These are phyloP conservation scores for Fraxinus velutina DNA, from an alignment of 305 asterid genomes.

Conservation along the genomic window DNA sequence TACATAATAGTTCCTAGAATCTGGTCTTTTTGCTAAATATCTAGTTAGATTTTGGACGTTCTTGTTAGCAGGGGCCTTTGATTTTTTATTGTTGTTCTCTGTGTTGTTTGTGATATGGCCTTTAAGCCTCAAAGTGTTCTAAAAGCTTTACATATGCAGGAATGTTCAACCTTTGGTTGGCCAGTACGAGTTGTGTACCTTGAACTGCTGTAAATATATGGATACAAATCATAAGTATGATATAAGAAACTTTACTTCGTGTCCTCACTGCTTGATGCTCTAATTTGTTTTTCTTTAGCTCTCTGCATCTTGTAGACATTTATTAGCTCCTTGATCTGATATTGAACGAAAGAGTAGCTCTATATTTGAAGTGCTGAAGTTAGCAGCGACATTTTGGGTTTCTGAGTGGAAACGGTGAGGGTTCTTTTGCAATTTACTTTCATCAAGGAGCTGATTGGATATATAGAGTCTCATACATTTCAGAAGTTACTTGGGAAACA, in stretches of 20 bases:
- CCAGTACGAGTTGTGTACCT: constrained; percentile 18
- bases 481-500: not conserved
- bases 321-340: not conserved
- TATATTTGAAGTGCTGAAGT: not conserved
- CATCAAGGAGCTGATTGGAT: not conserved
- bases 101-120: constrained; percentile 25
- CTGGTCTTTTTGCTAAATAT: constrained; percentile 1
- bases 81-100: constrained; percentile 2
- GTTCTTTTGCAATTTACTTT: not conserved
- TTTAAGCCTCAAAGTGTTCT: constrained; percentile 16
- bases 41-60: constrained; percentile 22
- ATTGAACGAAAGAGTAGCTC: not conserved
- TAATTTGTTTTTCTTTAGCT: not conserved
- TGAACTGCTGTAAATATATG: constrained; percentile 42
- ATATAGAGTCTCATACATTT: not conserved
- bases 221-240: constrained; percentile 13
- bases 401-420: not conserved
- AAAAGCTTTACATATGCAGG: constrained; percentile 15
- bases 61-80: constrained; percentile 13
- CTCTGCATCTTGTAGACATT: not conserved
- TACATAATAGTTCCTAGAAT: constrained; percentile 23
- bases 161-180: constrained; percentile 32
- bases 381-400: not conserved
- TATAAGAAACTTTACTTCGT: not conserved
- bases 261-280: not conserved